Evolutionary conservation across 345 rosid species (phyloP).

Genomic region (Eucalyptus decipiens): DNA sequence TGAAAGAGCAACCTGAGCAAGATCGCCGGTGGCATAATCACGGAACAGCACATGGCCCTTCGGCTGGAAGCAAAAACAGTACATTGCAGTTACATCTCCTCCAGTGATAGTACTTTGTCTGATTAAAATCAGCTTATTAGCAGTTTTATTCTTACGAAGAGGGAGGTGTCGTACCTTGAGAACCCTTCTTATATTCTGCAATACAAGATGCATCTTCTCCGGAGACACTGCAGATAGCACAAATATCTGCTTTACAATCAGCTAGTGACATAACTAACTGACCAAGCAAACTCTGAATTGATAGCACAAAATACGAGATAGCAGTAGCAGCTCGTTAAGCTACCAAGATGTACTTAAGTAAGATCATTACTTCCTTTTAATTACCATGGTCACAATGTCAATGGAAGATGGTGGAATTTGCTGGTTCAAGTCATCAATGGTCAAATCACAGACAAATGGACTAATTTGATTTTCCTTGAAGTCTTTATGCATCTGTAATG

Average conservation of each 20-base stretch:
- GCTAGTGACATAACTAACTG: not conserved
- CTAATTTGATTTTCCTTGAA: slow-evolving; percentile 40
- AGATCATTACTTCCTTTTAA: not conserved
- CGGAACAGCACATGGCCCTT: slow-evolving; percentile 69
- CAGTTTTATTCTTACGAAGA: not conserved
- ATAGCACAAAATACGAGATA: not conserved
- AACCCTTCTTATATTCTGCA: slow-evolving; percentile 62
- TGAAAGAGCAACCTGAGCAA: slow-evolving; percentile 62
- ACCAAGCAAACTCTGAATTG: not conserved
- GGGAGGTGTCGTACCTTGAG: slow-evolving; percentile 43
- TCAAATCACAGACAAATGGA: slow-evolving; percentile 79
- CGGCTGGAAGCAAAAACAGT: slow-evolving; percentile 32
- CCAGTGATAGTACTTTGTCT: not conserved
- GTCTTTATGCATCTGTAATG: slow-evolving; percentile 71
- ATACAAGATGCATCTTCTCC: slow-evolving; percentile 73
- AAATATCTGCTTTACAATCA: slow-evolving; percentile 68
- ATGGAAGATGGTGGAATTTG: slow-evolving; percentile 70
- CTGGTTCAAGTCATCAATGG: slow-evolving; percentile 54
- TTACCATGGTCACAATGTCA: slow-evolving; percentile 91
- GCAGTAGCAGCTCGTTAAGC: not conserved
- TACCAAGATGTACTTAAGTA: not conserved
- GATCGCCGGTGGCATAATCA: slow-evolving; percentile 86
- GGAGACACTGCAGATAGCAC: slow-evolving; percentile 91
- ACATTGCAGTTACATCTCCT: not conserved
- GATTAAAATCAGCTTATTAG: not conserved